These are phyloP conservation scores for Ganoderma meredithae DNA, from an alignment of 1,284 basidiomycete species.

Conservation along the genomic window DNA sequence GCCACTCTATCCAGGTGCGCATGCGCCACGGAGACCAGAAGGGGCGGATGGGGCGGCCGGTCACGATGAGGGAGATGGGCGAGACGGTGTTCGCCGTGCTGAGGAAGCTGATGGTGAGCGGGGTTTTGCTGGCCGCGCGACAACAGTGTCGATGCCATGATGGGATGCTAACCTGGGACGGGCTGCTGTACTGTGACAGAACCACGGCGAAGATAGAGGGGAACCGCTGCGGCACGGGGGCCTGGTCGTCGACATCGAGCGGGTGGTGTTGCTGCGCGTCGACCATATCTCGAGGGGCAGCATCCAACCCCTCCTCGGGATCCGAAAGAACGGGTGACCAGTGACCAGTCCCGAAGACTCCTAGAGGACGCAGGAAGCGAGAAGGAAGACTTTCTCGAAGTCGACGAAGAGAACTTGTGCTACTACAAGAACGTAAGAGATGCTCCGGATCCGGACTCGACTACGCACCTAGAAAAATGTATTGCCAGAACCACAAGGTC, in stretches of 20 bases:
- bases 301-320: conserved; percentile 14
- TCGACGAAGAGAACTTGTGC: neutral
- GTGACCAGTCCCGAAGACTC: neutral
- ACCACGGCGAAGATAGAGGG: neutral
- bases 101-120: conserved; percentile 12
- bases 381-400: neutral
- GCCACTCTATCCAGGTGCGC: too few relatives aligned
- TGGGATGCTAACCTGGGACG: neutral
- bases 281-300: conserved; percentile 18
- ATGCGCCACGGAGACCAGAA: conserved; percentile 7
- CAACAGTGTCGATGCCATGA: too few relatives aligned
- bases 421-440: neutral
- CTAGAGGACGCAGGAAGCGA: neutral
- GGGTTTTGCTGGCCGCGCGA: too few relatives aligned
- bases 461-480: neutral
- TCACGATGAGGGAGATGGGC: conserved; percentile 4
- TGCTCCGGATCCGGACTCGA: too few relatives aligned
- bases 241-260: neutral
- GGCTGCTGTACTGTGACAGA: neutral
- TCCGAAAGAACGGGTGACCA: neutral
- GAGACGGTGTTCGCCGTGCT: conserved; percentile 2
- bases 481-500: neutral
- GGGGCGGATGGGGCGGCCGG: neutral
- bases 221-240: conserved; percentile 6
- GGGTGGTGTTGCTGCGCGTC: conserved; percentile 16